Evolutionary conservation across 768 basidiomycete genomes (phyloP).

Genomic region (Mycena galopus): DNA sequence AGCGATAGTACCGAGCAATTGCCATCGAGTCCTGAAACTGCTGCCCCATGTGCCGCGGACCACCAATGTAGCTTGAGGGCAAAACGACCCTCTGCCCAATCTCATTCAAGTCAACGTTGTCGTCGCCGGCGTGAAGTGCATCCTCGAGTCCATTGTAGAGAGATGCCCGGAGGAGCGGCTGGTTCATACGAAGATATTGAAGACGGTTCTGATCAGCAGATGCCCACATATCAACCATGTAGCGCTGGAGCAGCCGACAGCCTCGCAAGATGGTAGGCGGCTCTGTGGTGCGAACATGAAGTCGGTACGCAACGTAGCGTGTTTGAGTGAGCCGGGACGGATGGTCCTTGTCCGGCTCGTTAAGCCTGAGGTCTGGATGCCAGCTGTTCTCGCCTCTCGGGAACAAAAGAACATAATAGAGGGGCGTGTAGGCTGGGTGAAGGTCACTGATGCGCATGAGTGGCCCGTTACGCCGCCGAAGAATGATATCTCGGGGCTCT

Average conservation of each 20-base stretch:
- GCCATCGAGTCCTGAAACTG: too few species aligned
- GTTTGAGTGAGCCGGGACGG: background rate
- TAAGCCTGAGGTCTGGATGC: too few species aligned
- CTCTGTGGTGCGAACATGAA: background rate
- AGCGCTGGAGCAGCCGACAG: background rate
- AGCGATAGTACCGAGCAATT: too few species aligned
- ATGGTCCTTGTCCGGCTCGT: background rate
- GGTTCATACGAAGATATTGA: background rate
- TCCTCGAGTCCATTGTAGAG: slow-evolving; percentile 6
- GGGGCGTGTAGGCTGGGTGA: background rate
- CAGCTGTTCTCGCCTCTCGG: background rate
- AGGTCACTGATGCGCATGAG: slow-evolving; percentile 1
- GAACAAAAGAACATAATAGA: slow-evolving; percentile 4
- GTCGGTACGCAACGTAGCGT: background rate
- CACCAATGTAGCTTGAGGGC: background rate
- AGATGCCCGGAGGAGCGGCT: background rate
- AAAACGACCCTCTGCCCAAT: background rate
- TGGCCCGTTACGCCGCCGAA: background rate
- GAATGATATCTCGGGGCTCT: background rate
- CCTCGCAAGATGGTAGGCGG: background rate
- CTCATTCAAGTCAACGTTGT: background rate
- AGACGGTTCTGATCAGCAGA: background rate
- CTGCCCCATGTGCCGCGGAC: background rate
- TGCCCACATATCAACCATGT: background rate
- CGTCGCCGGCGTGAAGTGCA: background rate